phyloP scores from a whole-genome alignment of 495 filamentous ascomycete species.

The Hypoxylon trugodes region DNA sequence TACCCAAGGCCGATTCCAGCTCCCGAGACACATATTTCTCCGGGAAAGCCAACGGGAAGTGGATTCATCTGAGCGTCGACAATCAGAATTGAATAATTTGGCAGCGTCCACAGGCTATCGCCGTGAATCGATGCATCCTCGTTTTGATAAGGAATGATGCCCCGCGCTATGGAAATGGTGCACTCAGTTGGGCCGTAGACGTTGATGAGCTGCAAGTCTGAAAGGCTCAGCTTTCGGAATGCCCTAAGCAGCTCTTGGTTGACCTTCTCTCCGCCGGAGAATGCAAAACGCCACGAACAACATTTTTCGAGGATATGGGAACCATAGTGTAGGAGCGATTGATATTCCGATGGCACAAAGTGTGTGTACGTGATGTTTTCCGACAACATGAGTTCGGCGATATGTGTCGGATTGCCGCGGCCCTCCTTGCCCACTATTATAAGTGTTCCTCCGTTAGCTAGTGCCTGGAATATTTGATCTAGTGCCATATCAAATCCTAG shows the following conservation, averaged over 20 bases:
- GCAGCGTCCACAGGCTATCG: background rate
- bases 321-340: background rate
- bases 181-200: background rate
- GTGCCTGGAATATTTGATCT: conserved; percentile 33
- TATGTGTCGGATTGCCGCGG: conserved; percentile 32
- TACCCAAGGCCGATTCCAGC: background rate
- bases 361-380: conserved; percentile 37
- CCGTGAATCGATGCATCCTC: background rate
- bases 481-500: conserved; percentile 43
- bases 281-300: background rate
- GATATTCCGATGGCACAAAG: conserved; percentile 36
- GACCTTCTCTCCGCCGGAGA: background rate
- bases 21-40: background rate
- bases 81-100: background rate
- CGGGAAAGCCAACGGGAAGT: background rate
- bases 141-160: background rate
- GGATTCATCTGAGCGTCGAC: background rate
- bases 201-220: background rate
- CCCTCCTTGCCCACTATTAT: conserved; percentile 11
- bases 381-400: conserved; percentile 27
- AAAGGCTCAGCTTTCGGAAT: background rate
- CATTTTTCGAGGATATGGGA: background rate
- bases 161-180: background rate
- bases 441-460: conserved; percentile 37
- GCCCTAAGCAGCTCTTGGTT: background rate